A percentile compares a stretch with the other conserved stretches of the same genome.
These are phyloP conservation scores for Kodamaea anthophila DNA, from an alignment of 1,139 yeast species.

Conservation along the genomic window DNA sequence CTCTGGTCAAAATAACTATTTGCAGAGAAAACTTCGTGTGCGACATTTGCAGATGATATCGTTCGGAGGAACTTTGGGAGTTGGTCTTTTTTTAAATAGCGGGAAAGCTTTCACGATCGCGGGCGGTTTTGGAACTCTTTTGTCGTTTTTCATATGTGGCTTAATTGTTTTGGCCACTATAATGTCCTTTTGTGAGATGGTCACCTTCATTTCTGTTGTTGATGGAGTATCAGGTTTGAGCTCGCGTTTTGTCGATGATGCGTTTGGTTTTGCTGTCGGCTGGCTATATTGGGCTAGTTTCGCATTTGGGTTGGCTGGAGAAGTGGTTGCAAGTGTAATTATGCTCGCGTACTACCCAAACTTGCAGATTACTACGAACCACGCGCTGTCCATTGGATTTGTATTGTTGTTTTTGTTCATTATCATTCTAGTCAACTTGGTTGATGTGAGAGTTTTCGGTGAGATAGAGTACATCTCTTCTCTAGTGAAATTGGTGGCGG, in stretches of 20 bases:
- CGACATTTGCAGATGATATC: constrained; percentile 80
- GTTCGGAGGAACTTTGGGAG: constrained; percentile 78
- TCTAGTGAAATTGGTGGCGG: constrained; percentile 50
- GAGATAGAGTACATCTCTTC: constrained; percentile 66
- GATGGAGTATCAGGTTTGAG: constrained; percentile 76
- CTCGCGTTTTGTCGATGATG: constrained; percentile 76
- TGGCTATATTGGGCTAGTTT: constrained; percentile 73
- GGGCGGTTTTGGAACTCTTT: constrained; percentile 75
- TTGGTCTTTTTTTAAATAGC: constrained; percentile 70
- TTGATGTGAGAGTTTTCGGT: constrained; percentile 69
- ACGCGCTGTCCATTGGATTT: constrained; percentile 57
- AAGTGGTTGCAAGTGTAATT: constrained; percentile 72
- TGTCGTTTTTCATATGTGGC: constrained; percentile 68
- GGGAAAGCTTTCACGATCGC: constrained; percentile 74
- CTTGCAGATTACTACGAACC: constrained; percentile 41
- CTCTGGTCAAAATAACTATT: constrained; percentile 9
- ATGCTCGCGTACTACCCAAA: constrained; percentile 62
- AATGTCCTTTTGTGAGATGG: constrained; percentile 80
- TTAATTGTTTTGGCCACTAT: constrained; percentile 62
- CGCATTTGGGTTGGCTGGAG: constrained; percentile 70
- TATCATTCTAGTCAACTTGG: constrained; percentile 47
- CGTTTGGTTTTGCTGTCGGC: constrained; percentile 80
- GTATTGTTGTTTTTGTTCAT: constrained; percentile 51
- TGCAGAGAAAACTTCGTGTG: constrained; percentile 54
- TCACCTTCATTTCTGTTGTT: constrained; percentile 72